Base-by-base conservation (phyloP, 2,329 filamentous ascomycete genomes). In the Phyllosticta ampelicida region DNA sequence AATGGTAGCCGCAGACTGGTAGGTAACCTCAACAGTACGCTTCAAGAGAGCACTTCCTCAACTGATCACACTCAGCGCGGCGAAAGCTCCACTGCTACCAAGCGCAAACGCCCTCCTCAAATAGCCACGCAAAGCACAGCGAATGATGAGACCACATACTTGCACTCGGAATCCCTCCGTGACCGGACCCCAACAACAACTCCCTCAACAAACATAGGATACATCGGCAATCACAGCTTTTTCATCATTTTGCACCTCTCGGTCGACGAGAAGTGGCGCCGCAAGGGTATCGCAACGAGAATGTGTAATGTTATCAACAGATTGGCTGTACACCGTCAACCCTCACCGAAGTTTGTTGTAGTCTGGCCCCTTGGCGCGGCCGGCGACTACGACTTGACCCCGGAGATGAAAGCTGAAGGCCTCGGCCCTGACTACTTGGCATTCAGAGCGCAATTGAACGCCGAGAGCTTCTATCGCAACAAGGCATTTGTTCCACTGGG, bases 221-320 rank as follows among this genome's bases (percentile, higher is more conserved):
- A 8, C 28, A 19, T 56, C 19, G 21, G 49, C 55, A 48, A 56
- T 19, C 28, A 51, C 49, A 56, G 55, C 55, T 56, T 56, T 28
- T 1, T 56, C 49, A 19, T 56, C 4, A 1, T 58, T 36, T 30
- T 49, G 18, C n/a, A n/a, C 9, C 21, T 58, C 13, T 3, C 3
- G 0, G 55, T 58, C 1, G 3, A 19, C 21, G 8, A 36, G 11
- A 5, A n/a, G 1, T 18, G 48, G 50, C 50, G 55, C 13, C 55
- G 51, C 29, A 20, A 30, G 2, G 55, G 50, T 18, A 29, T 58
- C 51, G 55, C 49, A 13, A n/a, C 11, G 50, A 3, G 28, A 18
- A 26, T 58, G 20, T 26, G 52, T 9, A 1, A n/a, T 9, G 20
- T n/a, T 19, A 19, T 58, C 50, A 18, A 48, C 9, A 9, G 13